phyloP scores from a whole-genome alignment of 2,329 filamentous ascomycete species.

The Colletotrichum sp. region DNA sequence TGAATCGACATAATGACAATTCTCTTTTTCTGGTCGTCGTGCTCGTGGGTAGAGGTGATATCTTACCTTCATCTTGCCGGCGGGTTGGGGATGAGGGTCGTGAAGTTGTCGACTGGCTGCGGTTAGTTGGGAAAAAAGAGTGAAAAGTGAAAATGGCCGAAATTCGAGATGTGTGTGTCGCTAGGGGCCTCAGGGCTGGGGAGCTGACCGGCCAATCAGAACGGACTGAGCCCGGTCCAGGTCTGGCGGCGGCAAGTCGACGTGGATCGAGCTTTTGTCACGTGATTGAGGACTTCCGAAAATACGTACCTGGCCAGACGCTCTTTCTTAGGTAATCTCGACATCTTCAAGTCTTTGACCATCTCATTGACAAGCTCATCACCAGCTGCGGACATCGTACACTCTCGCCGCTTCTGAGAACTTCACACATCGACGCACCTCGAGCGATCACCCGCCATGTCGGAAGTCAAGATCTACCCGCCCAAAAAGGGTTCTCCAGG shows the following conservation, averaged over 20 bases:
- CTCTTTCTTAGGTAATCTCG: background rate
- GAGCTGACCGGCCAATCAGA: background rate
- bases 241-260: background rate
- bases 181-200: background rate
- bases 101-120: slow-evolving; percentile 47
- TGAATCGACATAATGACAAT: background rate
- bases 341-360: background rate
- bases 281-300: rapidly evolving
- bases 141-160: slow-evolving; percentile 34
- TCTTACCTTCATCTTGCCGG: slow-evolving; percentile 56
- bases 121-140: slow-evolving; percentile 39
- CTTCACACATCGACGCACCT: background rate
- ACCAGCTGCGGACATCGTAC: background rate
- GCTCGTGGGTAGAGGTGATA: background rate
- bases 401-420: background rate
- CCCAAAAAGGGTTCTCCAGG: slow-evolving; percentile 26
- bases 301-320: background rate
- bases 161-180: background rate
- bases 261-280: background rate
- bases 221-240: background rate
- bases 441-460: slow-evolving; percentile 28
- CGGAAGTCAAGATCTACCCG: slow-evolving; percentile 48
- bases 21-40: background rate
- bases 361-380: background rate
- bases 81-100: slow-evolving; percentile 41